A percentile compares a stretch with the other conserved stretches of the same genome.
These are phyloP conservation scores for Miscanthus sacchariflorus DNA, from an alignment of 202 grass and related monocot species.

Conservation along the genomic window DNA sequence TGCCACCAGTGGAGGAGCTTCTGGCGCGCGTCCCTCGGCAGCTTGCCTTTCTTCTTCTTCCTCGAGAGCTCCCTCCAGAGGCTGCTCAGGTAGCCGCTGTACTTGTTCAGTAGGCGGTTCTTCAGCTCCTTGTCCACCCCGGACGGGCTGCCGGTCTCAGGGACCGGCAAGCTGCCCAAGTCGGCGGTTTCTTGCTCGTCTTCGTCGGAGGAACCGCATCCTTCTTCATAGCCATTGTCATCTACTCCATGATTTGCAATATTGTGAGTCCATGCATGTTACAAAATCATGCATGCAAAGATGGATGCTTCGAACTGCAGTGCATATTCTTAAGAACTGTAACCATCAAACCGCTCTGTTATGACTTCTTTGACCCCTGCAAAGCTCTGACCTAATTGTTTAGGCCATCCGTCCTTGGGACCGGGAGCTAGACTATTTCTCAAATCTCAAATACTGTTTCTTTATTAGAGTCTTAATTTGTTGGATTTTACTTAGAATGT, in stretches of 20 bases:
- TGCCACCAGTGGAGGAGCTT: conserved; percentile 97
- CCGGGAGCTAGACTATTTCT: not conserved
- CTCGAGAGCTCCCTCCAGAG: conserved; percentile 92
- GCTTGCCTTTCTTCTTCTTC: conserved; percentile 98
- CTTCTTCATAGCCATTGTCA: conserved; percentile 47
- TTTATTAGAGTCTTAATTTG: not conserved
- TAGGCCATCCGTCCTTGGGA: not conserved
- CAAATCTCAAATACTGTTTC: not conserved
- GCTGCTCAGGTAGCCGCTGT: conserved; percentile 84
- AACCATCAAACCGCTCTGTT: not conserved
- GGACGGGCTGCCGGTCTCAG: conserved; percentile 37
- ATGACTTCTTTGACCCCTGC: not conserved
- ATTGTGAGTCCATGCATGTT: not conserved
- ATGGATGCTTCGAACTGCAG: not conserved
- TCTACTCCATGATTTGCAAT: conserved; percentile 42
- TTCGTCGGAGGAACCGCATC: conserved; percentile 61
- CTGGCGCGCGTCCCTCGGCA: conserved; percentile 87
- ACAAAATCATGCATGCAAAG: not conserved
- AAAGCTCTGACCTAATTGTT: not conserved
- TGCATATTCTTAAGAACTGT: not conserved
- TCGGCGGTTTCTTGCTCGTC: conserved; percentile 57
- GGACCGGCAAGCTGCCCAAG: conserved; percentile 13
- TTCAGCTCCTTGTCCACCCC: conserved; percentile 76
- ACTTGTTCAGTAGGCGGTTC: conserved; percentile 78
- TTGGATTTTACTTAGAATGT: not conserved